Evolutionary conservation across 345 rosid species (phyloP), one percentile per base, ranked within the genome.

Genomic region (Schrenkiella parvula): DNA sequence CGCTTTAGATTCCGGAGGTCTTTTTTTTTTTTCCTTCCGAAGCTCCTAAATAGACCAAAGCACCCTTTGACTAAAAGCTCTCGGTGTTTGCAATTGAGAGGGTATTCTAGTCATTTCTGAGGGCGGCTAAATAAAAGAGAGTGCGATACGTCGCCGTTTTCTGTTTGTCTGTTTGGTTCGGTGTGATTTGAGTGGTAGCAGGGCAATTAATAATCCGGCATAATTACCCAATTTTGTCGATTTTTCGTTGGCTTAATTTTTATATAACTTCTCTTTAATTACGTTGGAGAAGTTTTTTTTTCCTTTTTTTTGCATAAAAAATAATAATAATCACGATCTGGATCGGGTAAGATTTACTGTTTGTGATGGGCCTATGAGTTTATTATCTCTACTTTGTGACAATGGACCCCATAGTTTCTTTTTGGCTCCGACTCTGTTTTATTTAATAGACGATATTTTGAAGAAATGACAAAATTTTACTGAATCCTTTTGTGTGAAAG

Each of bases 311-410:
- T 7, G 44, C 6, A 37, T 5, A 31, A 31, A 7, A 46, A n/a
- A n/a, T n/a, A n/a, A 28, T 28, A 39, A 26, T 29, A 57, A 31
- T 18, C 4, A 48, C 18, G 63, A 59, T 59, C 31, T 60, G 25
- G 77, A 72, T 72, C 35, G 25, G 11, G 47, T 61, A 41, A 48
- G 15, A 53, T 35, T 43, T 43, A 42, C 21, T 52, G 8, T 54
- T 54, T 64, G 15, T 43, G 46, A 72, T 72, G 76, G 63, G 52
- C 69, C 69, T 62, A 41, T 58, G 6, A 0, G 37, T 26, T n/a
- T n/a, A n/a, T 58, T 38, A 28, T 57, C 28, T 66, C 53, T 21
- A 48, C 29, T 7, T 29, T 4, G 7, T 54, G 15, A 54, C 31
- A 39, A 38, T 66, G 42, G 78, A 48, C 72, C 78, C 66, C 32